Percentiles rank a stretch among this genome's conserved stretches.
phyloP scores from a whole-genome alignment of 768 basidiomycete genomes.

The Serendipita sp. region DNA sequence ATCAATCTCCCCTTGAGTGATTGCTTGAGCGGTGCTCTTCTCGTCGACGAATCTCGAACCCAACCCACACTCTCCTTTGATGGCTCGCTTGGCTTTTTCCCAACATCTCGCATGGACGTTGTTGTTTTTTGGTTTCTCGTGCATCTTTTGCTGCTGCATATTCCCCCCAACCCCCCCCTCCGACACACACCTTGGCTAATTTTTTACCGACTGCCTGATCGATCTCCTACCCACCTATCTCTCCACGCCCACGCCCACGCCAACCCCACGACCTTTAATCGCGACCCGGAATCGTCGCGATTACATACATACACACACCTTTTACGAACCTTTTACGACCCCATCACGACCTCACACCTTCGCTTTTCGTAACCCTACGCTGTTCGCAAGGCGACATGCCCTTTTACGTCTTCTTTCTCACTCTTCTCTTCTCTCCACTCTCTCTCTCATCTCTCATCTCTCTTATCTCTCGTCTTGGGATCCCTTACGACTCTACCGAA shows the following conservation, averaged over 20 bases:
- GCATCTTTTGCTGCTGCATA: background rate
- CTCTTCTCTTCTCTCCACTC: background rate
- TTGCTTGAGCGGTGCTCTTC: background rate
- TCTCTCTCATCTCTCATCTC: background rate
- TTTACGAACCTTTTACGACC: background rate
- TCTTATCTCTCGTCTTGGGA: background rate
- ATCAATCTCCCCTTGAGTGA: too few relatives aligned
- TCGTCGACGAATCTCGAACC: too few relatives aligned
- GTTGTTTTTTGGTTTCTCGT: background rate
- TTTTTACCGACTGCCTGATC: too few relatives aligned
- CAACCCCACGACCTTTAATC: too few relatives aligned
- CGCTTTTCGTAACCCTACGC: background rate
- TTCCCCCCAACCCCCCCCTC: background rate
- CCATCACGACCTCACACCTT: background rate
- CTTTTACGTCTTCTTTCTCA: background rate
- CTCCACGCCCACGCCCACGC: too few relatives aligned
- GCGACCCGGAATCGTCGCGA: background rate
- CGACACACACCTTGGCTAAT: background rate
- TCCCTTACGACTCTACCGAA: background rate
- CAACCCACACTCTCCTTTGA: background rate
- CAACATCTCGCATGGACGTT: background rate
- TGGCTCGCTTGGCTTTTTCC: background rate
- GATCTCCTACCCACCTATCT: too few relatives aligned
- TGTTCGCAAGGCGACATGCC: background rate
- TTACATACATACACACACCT: background rate